These are phyloP conservation scores for Coemansia sp. DNA, from an alignment of 192 early-diverging fungal genomes.

Conservation along the genomic window DNA sequence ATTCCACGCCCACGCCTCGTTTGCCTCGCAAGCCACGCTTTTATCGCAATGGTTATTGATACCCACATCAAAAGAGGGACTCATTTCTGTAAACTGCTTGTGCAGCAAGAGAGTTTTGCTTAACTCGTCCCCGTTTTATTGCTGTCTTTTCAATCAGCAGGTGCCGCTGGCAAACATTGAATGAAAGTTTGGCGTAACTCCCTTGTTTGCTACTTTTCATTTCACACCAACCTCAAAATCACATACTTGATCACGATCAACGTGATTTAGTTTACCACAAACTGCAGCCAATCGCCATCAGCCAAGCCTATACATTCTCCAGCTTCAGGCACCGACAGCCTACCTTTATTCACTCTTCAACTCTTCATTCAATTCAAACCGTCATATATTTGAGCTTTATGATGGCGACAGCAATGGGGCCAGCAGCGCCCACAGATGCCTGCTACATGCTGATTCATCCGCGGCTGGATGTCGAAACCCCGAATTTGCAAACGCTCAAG, in stretches of 20 bases:
- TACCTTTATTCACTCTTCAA: not conserved
- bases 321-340: not conserved
- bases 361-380: not conserved
- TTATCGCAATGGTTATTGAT: not conserved
- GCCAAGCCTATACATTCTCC: not conserved
- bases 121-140: not conserved
- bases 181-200: no score
- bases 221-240: no score
- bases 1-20: not conserved
- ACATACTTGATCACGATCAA: no score
- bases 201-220: no score
- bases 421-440: constrained; percentile 31
- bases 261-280: no score
- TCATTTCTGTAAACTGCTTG: not conserved
- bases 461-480: constrained; percentile 38
- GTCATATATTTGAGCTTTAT: constrained; percentile 13
- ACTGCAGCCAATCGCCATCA: not conserved
- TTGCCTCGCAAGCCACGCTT: not conserved
- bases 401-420: constrained; percentile 42
- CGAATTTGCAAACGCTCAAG: constrained; percentile 44
- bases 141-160: no score
- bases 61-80: not conserved
- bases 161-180: no score
- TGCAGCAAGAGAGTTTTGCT: not conserved
- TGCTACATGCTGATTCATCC: constrained; percentile 56